Base-by-base conservation (phyloP, 768 basidiomycete genomes). In the Termitomyces sp. region DNA sequence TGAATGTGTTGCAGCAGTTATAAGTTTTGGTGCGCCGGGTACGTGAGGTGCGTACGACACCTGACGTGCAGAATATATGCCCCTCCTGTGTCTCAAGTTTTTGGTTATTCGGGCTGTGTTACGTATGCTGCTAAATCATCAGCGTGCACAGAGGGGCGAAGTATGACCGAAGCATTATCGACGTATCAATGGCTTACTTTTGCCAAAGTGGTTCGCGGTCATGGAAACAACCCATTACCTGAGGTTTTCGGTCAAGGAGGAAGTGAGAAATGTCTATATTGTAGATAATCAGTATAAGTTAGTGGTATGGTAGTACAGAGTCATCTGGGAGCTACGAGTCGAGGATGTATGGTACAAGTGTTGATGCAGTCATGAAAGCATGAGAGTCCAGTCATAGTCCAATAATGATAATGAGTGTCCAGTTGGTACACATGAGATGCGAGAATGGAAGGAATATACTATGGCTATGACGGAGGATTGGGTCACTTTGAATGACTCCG, bases 401-500 rank as follows among this genome's bases (percentile, higher is more conserved):
- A 18, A 35, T 46, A 10, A 23, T 12, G 5, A 35, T 46, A 10
- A 23, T 12, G 5, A 33, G n/a, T 18, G 44, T 53, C 38, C 38
- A 41, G 26, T 53, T 53, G 28, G 26, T 40, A 53, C 52, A 41
- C 6, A n/a, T 18, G 38, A 18, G 5, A 55, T 46, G 20, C 23
- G 35, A 47, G 20, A 16, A 46, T n/a, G 40, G 14, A 46, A 14
- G 43, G 18, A 44, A 1, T 44, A 5, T 16, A 33, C 52, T 18
- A 4, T 14, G n/a, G 32, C 20, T 46, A 16, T 33, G 10, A 4
- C 9, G 32, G 26, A n/a, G 43, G 35, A n/a, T 26, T 18, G 38
- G 38, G 28, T 50, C 20, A 57, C 52, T 68, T 23, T 23, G 23
- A 60, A 50, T 70, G 66, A 58, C 69, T 75, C 50, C 85, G 77